Evolutionary conservation across 306 rosid species (phyloP), one percentile per base, ranked within the genome.

Genomic region (Prunus kanzakura): DNA sequence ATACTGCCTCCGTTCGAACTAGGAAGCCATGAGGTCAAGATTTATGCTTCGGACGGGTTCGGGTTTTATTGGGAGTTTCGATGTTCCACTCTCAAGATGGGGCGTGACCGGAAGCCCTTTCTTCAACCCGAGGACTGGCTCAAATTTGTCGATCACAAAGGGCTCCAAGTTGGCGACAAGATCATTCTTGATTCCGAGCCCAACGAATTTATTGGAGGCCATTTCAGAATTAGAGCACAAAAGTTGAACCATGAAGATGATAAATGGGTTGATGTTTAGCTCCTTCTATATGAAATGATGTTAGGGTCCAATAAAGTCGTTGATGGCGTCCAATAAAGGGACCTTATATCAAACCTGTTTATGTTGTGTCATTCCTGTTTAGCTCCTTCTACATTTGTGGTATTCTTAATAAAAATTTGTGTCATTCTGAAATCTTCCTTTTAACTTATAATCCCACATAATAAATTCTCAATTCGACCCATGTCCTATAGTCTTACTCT

Each of bases 241-340:
- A 52, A 52, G 58, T 15, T 5, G 1, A 18, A 18, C 58, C 18
- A 6, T 2, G 11, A 63, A 15, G 52, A 15, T 49, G 22, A 6
- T 3, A n/a, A 12, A 13, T 63, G 67, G 22, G 73, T 61, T 54
- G 79, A 54, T 82, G 58, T 18, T 18, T 52, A 52, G 16, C 14
- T 11, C 43, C 43, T 35, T 6, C 9, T 35, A 35, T 35, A 6
- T 35, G 6, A 30, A 4, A 30, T 4, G 35, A 30, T 30, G 35
- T 30, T 30, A 4, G 35, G 35, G 35, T 30, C 35, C 6, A 32
- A 32, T 4, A 32, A 32, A 32, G 35, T 4, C 35, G 6, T 32
- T 1, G 35, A 32, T 32, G 35, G 35, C 35, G 6, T 27, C 29
- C 29, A 27, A 27, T 27, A 30, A 30, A 30, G 3, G 35, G 35